phyloP scores from a whole-genome alignment of 2,329 filamentous ascomycete genomes.

The Cryphonectria parasitica region DNA sequence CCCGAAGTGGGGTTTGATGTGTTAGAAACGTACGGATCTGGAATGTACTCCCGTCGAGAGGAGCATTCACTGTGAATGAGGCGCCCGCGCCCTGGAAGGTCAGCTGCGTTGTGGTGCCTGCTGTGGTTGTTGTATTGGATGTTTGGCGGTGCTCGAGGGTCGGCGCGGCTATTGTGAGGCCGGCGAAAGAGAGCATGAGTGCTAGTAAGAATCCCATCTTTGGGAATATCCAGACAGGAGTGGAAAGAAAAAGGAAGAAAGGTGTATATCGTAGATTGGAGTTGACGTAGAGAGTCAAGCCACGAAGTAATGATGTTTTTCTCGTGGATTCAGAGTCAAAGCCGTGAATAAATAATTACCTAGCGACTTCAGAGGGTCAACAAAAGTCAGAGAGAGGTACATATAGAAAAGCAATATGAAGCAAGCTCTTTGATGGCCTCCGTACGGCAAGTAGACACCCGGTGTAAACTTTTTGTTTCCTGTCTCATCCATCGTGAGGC shows the following conservation, averaged over 20 bases:
- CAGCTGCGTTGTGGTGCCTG: constrained; percentile 20
- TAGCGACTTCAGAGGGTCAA: not conserved
- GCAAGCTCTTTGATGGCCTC: not conserved
- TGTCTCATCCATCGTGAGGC: constrained; percentile 13
- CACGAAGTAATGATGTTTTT: not conserved
- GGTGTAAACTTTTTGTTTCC: not conserved
- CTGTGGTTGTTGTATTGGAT: not conserved
- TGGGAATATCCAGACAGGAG: not conserved
- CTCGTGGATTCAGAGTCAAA: not conserved
- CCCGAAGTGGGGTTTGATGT: too few relatives aligned
- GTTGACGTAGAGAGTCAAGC: not conserved
- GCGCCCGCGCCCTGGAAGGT: constrained; percentile 24
- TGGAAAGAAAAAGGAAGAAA: not conserved
- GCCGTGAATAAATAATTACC: not conserved
- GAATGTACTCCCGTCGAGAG: constrained; percentile 20
- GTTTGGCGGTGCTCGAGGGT: constrained; percentile 13
- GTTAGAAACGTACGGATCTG: not conserved
- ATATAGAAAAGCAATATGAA: not conserved
- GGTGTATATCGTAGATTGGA: not conserved
- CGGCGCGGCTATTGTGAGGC: constrained; percentile 13
- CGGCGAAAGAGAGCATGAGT: constrained; percentile 8
- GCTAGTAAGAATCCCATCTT: constrained; percentile 4
- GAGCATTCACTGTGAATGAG: constrained; percentile 17
- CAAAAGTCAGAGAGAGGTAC: not conserved
- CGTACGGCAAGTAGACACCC: not conserved